Base-by-base conservation (phyloP, 352 stramenopile species). In the Phytophthora ohioensis region DNA sequence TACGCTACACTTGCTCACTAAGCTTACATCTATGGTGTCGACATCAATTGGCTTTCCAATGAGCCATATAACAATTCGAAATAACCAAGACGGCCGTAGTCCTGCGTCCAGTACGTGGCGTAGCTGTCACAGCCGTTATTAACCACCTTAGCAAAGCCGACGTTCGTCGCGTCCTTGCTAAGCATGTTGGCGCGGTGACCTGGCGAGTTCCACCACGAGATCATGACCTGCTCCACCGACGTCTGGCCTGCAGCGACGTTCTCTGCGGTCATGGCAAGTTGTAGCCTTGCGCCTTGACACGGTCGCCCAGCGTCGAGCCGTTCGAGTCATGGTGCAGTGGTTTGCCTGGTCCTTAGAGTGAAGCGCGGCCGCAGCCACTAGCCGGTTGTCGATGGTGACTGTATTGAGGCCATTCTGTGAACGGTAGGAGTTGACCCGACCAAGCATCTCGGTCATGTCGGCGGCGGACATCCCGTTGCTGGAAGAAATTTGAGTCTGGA, bases 161-260 rank as follows among this genome's bases (percentile, higher is more conserved):
- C 72, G 41, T 80, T 76, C 39, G 17, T 17, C 17, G 61, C 47
- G 42, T 80, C 66, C 5, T 45, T 56, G n/a, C 43, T 63, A 13
- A 89, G 65, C 43, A 89, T 73, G 73, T 89, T 89, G 45, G 74
- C 73, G 13, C 71, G 67, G 66, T 90, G 82, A 5, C 78, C 76
- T 0, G 68, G 41, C 12, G 82, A 90, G 54, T 87, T 87, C 79
- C 67, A 80, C 81, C 79, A 89, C 39, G 71, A 63, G 10, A 52
- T 82, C 77, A 88, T 90, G 9, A 88, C 80, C 1, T 61, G 36
- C 7, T 69, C 45, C 5, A 90, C 76, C 0, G 51, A 67, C 11
- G 36, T 71, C 57, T 90, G 82, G 9, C 82, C 82, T 0, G 76
- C 76, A 2, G 82, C 82, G 2, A 90, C 79, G 53, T 90, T 90